Conservation (phyloP, 441 rosid genomes). For the Breynia disticha region DNA sequence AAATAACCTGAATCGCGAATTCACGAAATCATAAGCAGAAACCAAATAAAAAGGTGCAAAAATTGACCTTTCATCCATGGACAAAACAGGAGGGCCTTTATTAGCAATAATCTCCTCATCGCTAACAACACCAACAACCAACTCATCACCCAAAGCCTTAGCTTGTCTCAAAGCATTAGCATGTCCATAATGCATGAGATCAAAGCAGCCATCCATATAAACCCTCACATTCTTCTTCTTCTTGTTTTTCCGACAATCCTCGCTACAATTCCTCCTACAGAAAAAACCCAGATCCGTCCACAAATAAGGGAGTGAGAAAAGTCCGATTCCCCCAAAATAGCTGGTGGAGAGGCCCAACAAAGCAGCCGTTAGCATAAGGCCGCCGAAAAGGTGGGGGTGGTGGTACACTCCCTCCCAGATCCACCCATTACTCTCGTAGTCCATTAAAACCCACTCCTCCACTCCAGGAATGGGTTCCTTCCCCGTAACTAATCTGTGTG, state of each 20-base stretch:
- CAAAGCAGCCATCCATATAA: slow-evolving; percentile 98
- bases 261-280: slow-evolving; percentile 24
- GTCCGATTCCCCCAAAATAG: slow-evolving; percentile 53
- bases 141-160: slow-evolving; percentile 75
- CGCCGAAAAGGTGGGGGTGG: slow-evolving; percentile 55
- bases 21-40: not conserved
- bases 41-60: not conserved
- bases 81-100: slow-evolving; percentile 87
- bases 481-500: too few species aligned
- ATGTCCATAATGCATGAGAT: slow-evolving; percentile 97
- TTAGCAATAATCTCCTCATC: slow-evolving; percentile 90
- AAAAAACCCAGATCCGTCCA: slow-evolving; percentile 37
- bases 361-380: slow-evolving; percentile 54
- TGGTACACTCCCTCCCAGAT: slow-evolving; percentile 55
- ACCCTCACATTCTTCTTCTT: slow-evolving; percentile 65
- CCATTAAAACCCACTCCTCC: slow-evolving; percentile 26
- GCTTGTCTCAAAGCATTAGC: slow-evolving; percentile 93
- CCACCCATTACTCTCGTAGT: slow-evolving; percentile 42
- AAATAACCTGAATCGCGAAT: not conserved
- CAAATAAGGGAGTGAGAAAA: slow-evolving; percentile 28
- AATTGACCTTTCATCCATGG: slow-evolving; percentile 72
- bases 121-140: slow-evolving; percentile 86
- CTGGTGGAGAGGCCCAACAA: slow-evolving; percentile 54
- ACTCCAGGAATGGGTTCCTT: not conserved
- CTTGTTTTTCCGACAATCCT: not conserved